Evolutionary conservation across 2,329 filamentous ascomycete species (phyloP).

Genomic region (Tricladium varicosporioides): DNA sequence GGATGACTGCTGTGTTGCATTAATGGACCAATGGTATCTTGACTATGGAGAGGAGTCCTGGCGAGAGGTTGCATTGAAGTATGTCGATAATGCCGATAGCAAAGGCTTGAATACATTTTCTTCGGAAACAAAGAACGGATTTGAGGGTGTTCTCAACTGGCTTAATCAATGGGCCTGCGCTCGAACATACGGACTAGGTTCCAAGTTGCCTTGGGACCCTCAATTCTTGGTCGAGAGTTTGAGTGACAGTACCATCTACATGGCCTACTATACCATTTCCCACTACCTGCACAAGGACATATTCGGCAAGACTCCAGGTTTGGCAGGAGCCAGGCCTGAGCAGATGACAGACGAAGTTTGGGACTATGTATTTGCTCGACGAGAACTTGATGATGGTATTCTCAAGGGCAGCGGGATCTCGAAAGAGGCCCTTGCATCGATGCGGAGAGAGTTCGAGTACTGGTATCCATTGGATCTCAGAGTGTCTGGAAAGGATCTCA

Average conservation of each 20-base stretch:
- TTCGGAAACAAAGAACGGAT: constrained; percentile 73
- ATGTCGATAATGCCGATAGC: constrained; percentile 65
- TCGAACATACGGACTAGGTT: constrained; percentile 86
- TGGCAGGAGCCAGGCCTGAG: constrained; percentile 67
- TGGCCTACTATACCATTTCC: constrained; percentile 71
- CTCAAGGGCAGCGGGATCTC: constrained; percentile 66
- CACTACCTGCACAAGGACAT: constrained; percentile 77
- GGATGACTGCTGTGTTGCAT: constrained; percentile 89
- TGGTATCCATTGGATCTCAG: constrained; percentile 92
- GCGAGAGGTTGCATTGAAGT: constrained; percentile 72
- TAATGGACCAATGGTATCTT: constrained; percentile 96
- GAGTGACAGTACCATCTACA: constrained; percentile 91
- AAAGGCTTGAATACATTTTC: constrained; percentile 76
- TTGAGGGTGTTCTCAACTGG: constrained; percentile 87
- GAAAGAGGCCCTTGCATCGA: constrained; percentile 68
- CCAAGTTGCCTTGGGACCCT: constrained; percentile 90
- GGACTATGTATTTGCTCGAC: constrained; percentile 89
- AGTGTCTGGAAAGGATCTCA: constrained; percentile 87
- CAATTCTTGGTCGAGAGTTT: constrained; percentile 89
- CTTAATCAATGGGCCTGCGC: constrained; percentile 95
- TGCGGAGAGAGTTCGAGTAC: constrained; percentile 93
- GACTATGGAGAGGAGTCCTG: constrained; percentile 92
- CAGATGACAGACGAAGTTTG: constrained; percentile 95
- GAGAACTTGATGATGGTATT: constrained; percentile 65
- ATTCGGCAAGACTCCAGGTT: constrained; percentile 72